These are phyloP conservation scores for Neobulgaria alba DNA, from an alignment of 2,329 filamentous ascomycete genomes.

Conservation along the genomic window DNA sequence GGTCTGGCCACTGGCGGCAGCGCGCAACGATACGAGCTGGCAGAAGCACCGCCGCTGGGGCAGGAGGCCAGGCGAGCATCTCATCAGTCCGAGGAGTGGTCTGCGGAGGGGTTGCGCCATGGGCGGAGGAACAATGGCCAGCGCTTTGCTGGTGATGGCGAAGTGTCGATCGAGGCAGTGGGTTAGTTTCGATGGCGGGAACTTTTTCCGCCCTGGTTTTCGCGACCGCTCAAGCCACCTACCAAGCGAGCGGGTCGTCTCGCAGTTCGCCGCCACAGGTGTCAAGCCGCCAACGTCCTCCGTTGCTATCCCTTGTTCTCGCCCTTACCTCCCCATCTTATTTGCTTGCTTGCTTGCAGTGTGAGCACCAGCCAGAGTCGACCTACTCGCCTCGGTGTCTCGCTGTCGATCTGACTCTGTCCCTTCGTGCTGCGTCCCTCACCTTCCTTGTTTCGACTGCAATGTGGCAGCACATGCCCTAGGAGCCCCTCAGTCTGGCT, in stretches of 20 bases:
- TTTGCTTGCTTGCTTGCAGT: too few species aligned
- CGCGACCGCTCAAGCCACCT: too few species aligned
- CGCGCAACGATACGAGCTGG: slow-evolving; percentile 8
- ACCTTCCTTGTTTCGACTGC: slow-evolving; percentile 16
- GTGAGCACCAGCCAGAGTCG: too few species aligned
- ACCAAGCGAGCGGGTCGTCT: too few species aligned
- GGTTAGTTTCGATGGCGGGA: too few species aligned
- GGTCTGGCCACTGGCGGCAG: not conserved
- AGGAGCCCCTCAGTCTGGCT: slow-evolving; percentile 25
- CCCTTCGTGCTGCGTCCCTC: too few species aligned
- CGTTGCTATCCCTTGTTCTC: not conserved
- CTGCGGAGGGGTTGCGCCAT: slow-evolving; percentile 14
- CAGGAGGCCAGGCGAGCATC: slow-evolving; percentile 4
- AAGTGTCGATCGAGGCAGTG: too few species aligned
- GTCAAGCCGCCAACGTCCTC: not conserved
- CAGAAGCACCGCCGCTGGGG: slow-evolving; percentile 19
- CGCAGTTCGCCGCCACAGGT: too few species aligned
- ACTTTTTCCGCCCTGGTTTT: too few species aligned
- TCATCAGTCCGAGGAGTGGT: slow-evolving; percentile 13
- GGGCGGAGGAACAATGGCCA: not conserved
- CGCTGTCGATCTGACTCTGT: slow-evolving; percentile 1
- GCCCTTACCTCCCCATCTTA: not conserved
- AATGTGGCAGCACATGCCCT: slow-evolving; percentile 31
- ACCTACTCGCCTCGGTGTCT: not conserved
- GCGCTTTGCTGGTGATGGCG: not conserved